phyloP scores from a whole-genome alignment of 768 basidiomycete genomes.

The Xerocomellus chrysenteron region DNA sequence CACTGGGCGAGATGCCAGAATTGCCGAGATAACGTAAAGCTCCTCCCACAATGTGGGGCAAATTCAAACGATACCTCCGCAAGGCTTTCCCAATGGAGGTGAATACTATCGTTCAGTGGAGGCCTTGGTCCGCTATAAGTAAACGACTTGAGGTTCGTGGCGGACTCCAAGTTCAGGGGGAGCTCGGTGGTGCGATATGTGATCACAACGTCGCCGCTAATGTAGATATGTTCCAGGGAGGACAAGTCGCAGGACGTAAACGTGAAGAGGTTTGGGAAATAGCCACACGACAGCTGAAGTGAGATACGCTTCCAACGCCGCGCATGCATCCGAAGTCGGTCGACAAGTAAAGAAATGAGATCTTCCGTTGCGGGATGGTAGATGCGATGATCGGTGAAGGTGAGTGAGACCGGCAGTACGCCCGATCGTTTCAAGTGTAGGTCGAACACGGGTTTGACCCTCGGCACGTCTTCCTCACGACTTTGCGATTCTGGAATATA shows the following conservation, averaged over 20 bases:
- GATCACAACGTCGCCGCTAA: constrained; percentile 3
- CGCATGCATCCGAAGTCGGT: constrained; percentile 13
- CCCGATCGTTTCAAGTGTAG: constrained; percentile 14
- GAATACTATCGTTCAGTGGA: background rate
- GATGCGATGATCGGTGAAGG: constrained; percentile 20
- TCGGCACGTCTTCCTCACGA: constrained; percentile 1
- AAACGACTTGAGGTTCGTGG: constrained; percentile 18
- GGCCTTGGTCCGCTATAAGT: constrained; percentile 7
- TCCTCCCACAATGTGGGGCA: background rate
- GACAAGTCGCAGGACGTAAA: constrained; percentile 17
- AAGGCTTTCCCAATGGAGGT: constrained; percentile 13
- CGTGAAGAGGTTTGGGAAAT: constrained; percentile 15
- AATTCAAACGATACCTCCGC: constrained; percentile 15
- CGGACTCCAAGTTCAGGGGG: constrained; percentile 6
- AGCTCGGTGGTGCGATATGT: background rate
- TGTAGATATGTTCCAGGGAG: constrained; percentile 12
- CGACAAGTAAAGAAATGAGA: constrained; percentile 12
- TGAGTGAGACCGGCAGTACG: constrained; percentile 14
- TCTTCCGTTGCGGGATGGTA: constrained; percentile 1
- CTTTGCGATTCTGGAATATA: constrained; percentile 1
- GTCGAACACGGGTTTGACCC: constrained; percentile 3
- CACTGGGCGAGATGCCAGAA: constrained; percentile 10
- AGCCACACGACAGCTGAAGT: constrained; percentile 7
- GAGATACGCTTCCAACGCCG: constrained; percentile 19
- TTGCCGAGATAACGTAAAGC: constrained; percentile 4